phyloP scores from a whole-genome alignment of 305 asterid species.

The Salvia sclarea region DNA sequence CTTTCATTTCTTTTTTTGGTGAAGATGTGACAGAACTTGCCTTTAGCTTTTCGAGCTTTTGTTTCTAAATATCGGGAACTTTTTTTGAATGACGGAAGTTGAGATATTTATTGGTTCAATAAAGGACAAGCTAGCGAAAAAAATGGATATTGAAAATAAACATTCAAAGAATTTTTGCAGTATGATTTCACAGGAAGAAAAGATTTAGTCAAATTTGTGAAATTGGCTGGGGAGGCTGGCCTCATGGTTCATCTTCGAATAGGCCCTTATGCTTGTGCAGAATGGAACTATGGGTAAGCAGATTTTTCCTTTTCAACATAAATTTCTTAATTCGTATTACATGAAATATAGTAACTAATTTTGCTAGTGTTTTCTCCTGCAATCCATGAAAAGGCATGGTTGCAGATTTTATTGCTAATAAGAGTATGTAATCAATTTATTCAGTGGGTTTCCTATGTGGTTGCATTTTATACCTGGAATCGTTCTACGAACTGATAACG shows the following conservation, averaged over 20 bases:
- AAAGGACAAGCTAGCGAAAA: neutral
- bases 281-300: slow-evolving; percentile 93
- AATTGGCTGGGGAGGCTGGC: slow-evolving; percentile 79
- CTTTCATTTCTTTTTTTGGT: neutral
- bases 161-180: slow-evolving; percentile 46
- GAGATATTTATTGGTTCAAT: neutral
- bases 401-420: neutral
- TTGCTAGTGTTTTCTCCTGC: neutral
- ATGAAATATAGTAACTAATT: neutral
- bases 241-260: slow-evolving; percentile 79
- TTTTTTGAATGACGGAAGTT: slow-evolving; percentile 16
- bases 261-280: slow-evolving; percentile 97
- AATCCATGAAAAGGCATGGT: neutral
- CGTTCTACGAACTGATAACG: slow-evolving; percentile 68
- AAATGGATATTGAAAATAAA: neutral
- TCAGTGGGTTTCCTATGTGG: slow-evolving; percentile 96
- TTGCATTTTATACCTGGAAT: slow-evolving; percentile 76
- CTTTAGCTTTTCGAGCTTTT: slow-evolving; percentile 14
- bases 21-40: neutral
- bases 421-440: slow-evolving; percentile 16
- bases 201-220: slow-evolving; percentile 84
- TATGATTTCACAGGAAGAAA: slow-evolving; percentile 85
- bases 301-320: neutral
- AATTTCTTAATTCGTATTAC: neutral
- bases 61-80: slow-evolving; percentile 10